Percentiles rank a stretch among this genome's conserved stretches.
Evolutionary conservation across 2,329 filamentous ascomycete species (phyloP).

Genomic region (Myriosclerotinia scirpicola): DNA sequence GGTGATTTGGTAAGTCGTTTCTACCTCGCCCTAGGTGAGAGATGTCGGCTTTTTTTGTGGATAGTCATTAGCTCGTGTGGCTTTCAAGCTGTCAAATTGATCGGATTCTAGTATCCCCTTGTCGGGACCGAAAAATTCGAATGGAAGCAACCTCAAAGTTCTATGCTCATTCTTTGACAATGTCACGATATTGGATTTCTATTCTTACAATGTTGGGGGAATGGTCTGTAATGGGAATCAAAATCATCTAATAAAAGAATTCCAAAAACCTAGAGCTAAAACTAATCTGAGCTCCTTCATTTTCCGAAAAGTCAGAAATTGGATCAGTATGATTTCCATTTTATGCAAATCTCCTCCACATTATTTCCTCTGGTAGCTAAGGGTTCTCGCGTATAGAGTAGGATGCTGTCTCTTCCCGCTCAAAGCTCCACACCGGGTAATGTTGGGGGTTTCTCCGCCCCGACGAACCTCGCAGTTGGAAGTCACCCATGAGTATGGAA

Average conservation of each 20-base stretch:
- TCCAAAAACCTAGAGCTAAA: background rate
- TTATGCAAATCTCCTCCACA: background rate
- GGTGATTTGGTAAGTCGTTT: background rate
- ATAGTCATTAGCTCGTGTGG: background rate
- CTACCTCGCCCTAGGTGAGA: background rate
- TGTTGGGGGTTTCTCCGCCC: background rate
- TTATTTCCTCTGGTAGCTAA: background rate
- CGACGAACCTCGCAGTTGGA: conserved; percentile 16
- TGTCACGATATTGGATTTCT: background rate
- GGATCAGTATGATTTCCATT: background rate
- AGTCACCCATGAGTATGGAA: background rate
- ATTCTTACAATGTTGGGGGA: background rate
- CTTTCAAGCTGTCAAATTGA: background rate
- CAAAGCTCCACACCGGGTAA: background rate
- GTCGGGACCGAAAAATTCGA: background rate
- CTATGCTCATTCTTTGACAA: background rate
- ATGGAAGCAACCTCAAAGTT: background rate
- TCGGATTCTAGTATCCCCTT: background rate
- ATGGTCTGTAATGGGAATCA: background rate
- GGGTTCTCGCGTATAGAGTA: background rate
- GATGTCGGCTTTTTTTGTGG: background rate
- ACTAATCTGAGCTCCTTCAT: background rate
- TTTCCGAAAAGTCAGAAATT: background rate
- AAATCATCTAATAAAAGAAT: background rate
- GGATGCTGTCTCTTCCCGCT: background rate